phyloP scores from a whole-genome alignment of 768 basidiomycete genomes.

The Leccinum disarticulatum region DNA sequence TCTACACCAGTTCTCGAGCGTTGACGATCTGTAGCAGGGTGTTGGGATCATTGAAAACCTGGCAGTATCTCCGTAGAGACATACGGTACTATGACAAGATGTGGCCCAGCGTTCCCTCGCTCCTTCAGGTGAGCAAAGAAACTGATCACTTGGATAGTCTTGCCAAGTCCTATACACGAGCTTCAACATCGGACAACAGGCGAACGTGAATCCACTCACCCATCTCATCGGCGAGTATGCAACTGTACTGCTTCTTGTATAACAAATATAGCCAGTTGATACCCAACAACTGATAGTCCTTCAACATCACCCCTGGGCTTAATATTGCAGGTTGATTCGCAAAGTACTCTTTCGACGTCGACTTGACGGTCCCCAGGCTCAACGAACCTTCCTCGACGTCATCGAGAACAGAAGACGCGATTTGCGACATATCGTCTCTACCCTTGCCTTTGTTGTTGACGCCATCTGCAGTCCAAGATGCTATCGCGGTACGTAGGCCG shows the following conservation, averaged over 20 bases:
- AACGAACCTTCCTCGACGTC: slow-evolving; percentile 63
- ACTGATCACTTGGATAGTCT: slow-evolving; percentile 98
- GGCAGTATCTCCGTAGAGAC: slow-evolving; percentile 32
- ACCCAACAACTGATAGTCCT: slow-evolving; percentile 97
- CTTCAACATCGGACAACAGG: background rate
- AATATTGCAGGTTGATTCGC: slow-evolving; percentile 70
- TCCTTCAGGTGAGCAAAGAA: slow-evolving; percentile 91
- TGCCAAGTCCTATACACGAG: slow-evolving; percentile 75
- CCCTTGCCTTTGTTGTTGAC: slow-evolving; percentile 37
- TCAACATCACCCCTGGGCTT: slow-evolving; percentile 68
- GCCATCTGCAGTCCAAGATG: slow-evolving; percentile 62
- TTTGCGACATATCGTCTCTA: slow-evolving; percentile 33
- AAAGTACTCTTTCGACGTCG: slow-evolving; percentile 62
- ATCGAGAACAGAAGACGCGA: slow-evolving; percentile 24
- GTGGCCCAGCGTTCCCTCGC: slow-evolving; percentile 74
- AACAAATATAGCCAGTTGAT: slow-evolving; percentile 95
- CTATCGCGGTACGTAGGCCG: slow-evolving; percentile 68
- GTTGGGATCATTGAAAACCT: slow-evolving; percentile 9
- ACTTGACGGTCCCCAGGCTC: slow-evolving; percentile 49
- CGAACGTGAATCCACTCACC: slow-evolving; percentile 49
- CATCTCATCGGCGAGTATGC: slow-evolving; percentile 99
- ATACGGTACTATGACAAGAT: slow-evolving; percentile 93
- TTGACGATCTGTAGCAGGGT: slow-evolving; percentile 68
- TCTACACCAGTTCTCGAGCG: slow-evolving; percentile 97
- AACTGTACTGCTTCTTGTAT: slow-evolving; percentile 77